phyloP scores from a whole-genome alignment of 108 stramenopile species.

The Nitzschia inconspicua region DNA sequence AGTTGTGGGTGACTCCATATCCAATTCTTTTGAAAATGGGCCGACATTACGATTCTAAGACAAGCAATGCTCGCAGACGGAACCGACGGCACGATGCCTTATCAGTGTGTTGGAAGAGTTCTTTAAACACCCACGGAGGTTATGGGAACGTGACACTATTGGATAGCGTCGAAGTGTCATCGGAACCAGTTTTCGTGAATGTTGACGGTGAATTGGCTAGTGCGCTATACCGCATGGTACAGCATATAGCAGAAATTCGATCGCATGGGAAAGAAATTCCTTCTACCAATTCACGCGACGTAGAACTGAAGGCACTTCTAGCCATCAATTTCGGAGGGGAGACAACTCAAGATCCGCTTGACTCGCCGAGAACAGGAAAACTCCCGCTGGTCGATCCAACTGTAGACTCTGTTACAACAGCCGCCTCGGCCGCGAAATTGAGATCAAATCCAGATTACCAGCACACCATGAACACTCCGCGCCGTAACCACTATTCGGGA shows the following conservation, averaged over 20 bases:
- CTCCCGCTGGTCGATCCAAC: background rate
- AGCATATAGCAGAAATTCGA: conserved; percentile 18
- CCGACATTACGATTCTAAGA: background rate
- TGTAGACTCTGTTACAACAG: conserved; percentile 24
- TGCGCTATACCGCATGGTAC: conserved; percentile 20
- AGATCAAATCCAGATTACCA: conserved; percentile 14
- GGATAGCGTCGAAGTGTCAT: conserved; percentile 32
- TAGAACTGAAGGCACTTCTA: conserved; percentile 28
- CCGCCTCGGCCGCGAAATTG: conserved; percentile 36
- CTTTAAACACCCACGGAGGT: conserved; percentile 13
- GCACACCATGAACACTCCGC: conserved; percentile 1
- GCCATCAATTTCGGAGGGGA: conserved; percentile 4
- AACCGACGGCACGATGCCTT: conserved; percentile 35
- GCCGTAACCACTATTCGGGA: background rate
- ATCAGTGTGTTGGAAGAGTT: conserved; percentile 21
- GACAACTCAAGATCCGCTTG: background rate
- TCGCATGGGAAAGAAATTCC: background rate
- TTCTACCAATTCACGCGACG: conserved; percentile 13
- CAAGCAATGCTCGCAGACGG: background rate
- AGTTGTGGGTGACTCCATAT: conserved; percentile 68
- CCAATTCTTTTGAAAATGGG: conserved; percentile 60
- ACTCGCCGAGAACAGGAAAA: background rate
- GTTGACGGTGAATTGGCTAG: conserved; percentile 41
- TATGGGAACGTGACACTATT: conserved; percentile 36
- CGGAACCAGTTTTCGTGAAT: conserved; percentile 38